These are phyloP conservation scores for Penicillium sp. DNA, from an alignment of 2,329 filamentous ascomycete species.

Conservation along the genomic window DNA sequence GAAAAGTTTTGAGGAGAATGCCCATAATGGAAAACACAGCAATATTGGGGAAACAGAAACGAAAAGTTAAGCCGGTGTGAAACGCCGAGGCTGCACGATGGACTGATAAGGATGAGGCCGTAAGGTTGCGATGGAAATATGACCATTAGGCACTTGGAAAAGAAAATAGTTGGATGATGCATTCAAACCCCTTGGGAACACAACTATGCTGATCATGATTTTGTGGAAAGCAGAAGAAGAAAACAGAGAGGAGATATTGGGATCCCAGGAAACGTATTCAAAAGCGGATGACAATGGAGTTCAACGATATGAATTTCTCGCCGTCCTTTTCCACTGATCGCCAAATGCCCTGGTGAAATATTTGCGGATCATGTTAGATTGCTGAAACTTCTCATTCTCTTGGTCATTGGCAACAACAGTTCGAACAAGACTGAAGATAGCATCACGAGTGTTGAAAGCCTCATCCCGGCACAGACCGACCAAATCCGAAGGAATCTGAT, in stretches of 20 bases:
- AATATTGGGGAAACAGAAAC: conserved; percentile 8
- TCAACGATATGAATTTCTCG: conserved; percentile 27
- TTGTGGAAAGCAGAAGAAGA: conserved; percentile 10
- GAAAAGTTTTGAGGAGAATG: conserved; percentile 32
- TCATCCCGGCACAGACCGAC: background rate
- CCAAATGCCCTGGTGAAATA: conserved; percentile 15
- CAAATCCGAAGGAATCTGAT: background rate
- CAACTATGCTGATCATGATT: conserved; percentile 24
- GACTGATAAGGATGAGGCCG: conserved; percentile 23
- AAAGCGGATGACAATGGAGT: background rate
- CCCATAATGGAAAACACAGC: conserved; percentile 28
- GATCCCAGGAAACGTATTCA: conserved; percentile 6
- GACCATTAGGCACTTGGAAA: conserved; percentile 24
- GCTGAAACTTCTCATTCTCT: conserved; percentile 31
- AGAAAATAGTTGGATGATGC: conserved; percentile 12
- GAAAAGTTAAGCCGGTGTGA: conserved; percentile 6
- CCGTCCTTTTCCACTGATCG: conserved; percentile 21
- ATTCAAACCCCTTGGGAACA: conserved; percentile 16
- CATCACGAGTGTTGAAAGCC: background rate
- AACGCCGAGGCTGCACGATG: conserved; percentile 26
- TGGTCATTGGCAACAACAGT: conserved; percentile 2
- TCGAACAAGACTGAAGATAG: conserved; percentile 2
- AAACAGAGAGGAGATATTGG: conserved; percentile 1
- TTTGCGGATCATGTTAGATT: conserved; percentile 36
- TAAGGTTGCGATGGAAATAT: conserved; percentile 22